phyloP scores from a whole-genome alignment of 78 protist genomes.

The slime mould (Dictyostelium discoideum) region DNA sequence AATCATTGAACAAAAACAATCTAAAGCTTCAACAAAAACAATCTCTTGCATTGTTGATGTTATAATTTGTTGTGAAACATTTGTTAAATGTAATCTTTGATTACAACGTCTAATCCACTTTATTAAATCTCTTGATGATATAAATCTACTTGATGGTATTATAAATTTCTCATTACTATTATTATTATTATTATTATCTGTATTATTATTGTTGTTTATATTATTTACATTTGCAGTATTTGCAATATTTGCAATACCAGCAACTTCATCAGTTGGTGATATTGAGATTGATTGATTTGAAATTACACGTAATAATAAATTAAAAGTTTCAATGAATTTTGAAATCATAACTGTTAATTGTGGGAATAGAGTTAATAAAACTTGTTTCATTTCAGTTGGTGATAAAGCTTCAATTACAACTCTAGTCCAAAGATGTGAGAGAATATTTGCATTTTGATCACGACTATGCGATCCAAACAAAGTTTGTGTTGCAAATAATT shows the following conservation, averaged over 20 bases:
- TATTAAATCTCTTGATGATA: slow-evolving; percentile 88
- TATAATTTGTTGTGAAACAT: background rate
- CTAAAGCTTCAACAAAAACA: slow-evolving; percentile 86
- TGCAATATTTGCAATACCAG: background rate
- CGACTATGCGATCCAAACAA: slow-evolving; percentile 59
- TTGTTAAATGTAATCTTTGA: slow-evolving; percentile 1
- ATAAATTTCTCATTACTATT: background rate
- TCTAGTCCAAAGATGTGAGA: slow-evolving; percentile 74
- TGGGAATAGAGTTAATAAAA: slow-evolving; percentile 72
- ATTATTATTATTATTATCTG: background rate
- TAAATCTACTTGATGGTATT: slow-evolving; percentile 32
- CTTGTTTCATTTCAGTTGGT: slow-evolving; percentile 50
- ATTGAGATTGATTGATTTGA: background rate
- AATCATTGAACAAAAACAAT: slow-evolving; percentile 83
- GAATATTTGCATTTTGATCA: slow-evolving; percentile 64
- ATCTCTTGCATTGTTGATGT: slow-evolving; percentile 68
- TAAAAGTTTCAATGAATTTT: slow-evolving; percentile 81
- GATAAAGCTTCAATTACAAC: slow-evolving; percentile 52
- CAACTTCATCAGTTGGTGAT: background rate
- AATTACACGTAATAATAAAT: slow-evolving; percentile 17
- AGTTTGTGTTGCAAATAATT: slow-evolving; percentile 93
- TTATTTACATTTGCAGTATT: background rate
- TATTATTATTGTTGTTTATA: background rate
- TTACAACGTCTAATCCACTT: slow-evolving; percentile 87
- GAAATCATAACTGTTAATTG: slow-evolving; percentile 33